Evolutionary conservation across 495 filamentous ascomycete species (phyloP).

Genomic region (Pseudotulostoma volvatum): DNA sequence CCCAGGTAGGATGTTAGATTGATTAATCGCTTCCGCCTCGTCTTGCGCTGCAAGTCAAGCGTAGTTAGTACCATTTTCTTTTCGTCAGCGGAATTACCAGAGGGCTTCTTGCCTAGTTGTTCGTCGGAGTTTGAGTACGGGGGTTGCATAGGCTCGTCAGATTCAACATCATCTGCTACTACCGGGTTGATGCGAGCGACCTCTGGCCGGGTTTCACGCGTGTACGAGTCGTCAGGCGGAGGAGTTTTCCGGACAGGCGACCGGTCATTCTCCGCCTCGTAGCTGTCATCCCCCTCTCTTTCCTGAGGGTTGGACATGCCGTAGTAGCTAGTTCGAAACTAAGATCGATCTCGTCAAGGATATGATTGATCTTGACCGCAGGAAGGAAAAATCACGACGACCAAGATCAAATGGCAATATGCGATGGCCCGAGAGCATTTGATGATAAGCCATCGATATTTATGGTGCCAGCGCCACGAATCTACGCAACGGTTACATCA

Average conservation of each 20-base stretch:
- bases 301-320: constrained; percentile 13
- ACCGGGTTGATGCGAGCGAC: constrained; percentile 1
- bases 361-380: too few relatives aligned
- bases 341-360: too few relatives aligned
- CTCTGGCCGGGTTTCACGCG: constrained; percentile 5
- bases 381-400: too few relatives aligned
- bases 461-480: too few relatives aligned
- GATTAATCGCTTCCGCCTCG: constrained; percentile 13
- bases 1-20: constrained; percentile 13
- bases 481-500: too few relatives aligned
- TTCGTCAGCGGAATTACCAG: background rate
- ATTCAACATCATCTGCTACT: constrained; percentile 7
- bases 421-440: too few relatives aligned
- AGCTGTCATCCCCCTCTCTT: constrained; percentile 15
- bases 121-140: constrained; percentile 11
- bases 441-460: background rate
- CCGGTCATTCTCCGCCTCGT: constrained; percentile 15
- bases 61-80: background rate
- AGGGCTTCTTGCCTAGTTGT: constrained; percentile 10
- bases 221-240: constrained; percentile 10
- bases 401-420: too few relatives aligned
- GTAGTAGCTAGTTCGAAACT: background rate
- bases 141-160: constrained; percentile 13
- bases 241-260: constrained; percentile 10
- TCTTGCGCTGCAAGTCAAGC: constrained; percentile 9